These are phyloP conservation scores for Cyberlindnera maritima DNA, from an alignment of 805 yeast genomes.

Conservation along the genomic window DNA sequence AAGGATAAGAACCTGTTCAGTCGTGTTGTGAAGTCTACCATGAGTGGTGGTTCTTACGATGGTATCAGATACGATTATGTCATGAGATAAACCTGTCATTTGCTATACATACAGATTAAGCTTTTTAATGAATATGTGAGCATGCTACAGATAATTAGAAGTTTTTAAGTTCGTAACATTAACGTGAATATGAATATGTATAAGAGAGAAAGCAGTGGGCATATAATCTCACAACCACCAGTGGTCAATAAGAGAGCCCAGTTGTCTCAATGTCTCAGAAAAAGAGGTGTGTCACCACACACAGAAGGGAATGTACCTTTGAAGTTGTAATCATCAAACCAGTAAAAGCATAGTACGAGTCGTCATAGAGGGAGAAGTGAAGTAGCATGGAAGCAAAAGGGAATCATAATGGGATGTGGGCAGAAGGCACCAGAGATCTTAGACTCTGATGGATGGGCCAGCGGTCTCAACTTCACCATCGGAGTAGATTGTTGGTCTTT, in stretches of 20 bases:
- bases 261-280: not conserved
- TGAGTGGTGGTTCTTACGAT: constrained; percentile 70
- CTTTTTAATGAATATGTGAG: too few relatives aligned
- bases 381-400: not conserved
- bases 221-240: not conserved
- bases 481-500: constrained; percentile 29
- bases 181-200: not conserved
- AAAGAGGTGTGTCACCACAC: not conserved
- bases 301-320: not conserved
- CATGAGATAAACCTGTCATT: constrained; percentile 10
- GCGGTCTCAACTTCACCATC: constrained; percentile 32
- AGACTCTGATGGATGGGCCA: constrained; percentile 29
- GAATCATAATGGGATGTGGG: not conserved
- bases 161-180: not conserved
- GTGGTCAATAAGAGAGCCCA: not conserved
- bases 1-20: constrained; percentile 48
- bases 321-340: not conserved
- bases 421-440: not conserved
- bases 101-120: too few relatives aligned
- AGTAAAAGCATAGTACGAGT: not conserved
- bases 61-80: constrained; percentile 65
- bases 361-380: too few relatives aligned
- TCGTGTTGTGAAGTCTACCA: constrained; percentile 53
- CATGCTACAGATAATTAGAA: too few relatives aligned
- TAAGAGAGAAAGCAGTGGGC: not conserved